phyloP scores from a whole-genome alignment of 495 filamentous ascomycete species.

The Talaromyces trachyspermus region DNA sequence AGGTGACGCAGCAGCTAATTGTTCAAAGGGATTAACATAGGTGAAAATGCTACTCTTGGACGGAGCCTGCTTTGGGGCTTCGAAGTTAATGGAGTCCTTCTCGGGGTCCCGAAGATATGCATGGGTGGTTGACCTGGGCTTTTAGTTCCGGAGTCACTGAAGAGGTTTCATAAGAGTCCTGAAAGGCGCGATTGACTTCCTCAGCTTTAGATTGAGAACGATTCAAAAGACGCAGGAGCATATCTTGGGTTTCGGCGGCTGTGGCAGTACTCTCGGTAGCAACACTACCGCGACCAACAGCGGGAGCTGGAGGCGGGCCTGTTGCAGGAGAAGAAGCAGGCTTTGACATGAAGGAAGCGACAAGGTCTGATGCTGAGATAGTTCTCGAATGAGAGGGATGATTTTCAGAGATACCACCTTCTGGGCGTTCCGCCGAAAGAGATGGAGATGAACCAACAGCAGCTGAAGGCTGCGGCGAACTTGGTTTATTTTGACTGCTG shows the following conservation, averaged over 20 bases:
- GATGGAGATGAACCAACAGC: slow-evolving; percentile 23
- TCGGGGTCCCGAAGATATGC: slow-evolving; percentile 30
- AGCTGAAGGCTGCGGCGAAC: slow-evolving; percentile 26
- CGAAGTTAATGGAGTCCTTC: slow-evolving; percentile 19
- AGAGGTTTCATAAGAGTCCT: slow-evolving; percentile 3
- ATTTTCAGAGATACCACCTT: slow-evolving; percentile 25
- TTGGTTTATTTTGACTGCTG: slow-evolving; percentile 44
- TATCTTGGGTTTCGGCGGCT: slow-evolving; percentile 53
- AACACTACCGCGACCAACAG: slow-evolving; percentile 11
- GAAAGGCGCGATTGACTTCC: slow-evolving; percentile 7
- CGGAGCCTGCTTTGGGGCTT: slow-evolving; percentile 11
- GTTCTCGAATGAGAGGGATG: slow-evolving; percentile 41
- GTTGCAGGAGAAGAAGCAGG: slow-evolving; percentile 14
- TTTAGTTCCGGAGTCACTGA: slow-evolving; percentile 5
- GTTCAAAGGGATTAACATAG: slow-evolving; percentile 75
- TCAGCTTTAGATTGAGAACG: slow-evolving; percentile 40
- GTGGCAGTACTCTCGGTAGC: slow-evolving; percentile 15
- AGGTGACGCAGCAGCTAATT: slow-evolving; percentile 60
- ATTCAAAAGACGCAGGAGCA: slow-evolving; percentile 58
- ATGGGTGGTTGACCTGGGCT: slow-evolving; percentile 20
- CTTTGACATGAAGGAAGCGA: slow-evolving; percentile 49
- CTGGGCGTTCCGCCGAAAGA: slow-evolving; percentile 30
- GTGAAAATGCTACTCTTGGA: slow-evolving; percentile 56
- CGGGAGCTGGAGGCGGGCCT: slow-evolving; percentile 14
- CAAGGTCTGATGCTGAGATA: slow-evolving; percentile 56